Percentiles rank a stretch among this genome's conserved stretches.
These are phyloP conservation scores for Solanum virginianum DNA, from an alignment of 257 asterid species.

Conservation along the genomic window DNA sequence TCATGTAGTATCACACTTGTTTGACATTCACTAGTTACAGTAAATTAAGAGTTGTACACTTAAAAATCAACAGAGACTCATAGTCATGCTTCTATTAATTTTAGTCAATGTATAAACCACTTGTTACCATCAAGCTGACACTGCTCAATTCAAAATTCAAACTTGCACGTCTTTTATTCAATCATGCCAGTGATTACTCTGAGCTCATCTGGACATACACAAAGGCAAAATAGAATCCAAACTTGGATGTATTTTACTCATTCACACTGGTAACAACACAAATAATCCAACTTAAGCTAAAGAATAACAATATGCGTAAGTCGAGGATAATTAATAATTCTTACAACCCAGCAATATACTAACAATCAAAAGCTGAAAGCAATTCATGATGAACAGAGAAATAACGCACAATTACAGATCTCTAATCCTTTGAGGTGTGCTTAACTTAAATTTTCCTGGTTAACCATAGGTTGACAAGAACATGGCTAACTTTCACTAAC, in stretches of 20 bases:
- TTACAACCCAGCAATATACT: not conserved
- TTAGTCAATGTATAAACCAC: not conserved
- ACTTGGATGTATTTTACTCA: not conserved
- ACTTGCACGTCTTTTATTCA: not conserved
- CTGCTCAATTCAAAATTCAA: not conserved
- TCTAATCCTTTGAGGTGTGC: too few relatives aligned
- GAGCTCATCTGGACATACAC: not conserved
- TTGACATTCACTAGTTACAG: not conserved
- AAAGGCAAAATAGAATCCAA: not conserved
- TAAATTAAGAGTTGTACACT: not conserved
- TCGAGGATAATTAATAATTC: not conserved
- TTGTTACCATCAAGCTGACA: not conserved
- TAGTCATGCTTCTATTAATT: not conserved
- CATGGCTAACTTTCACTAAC: too few relatives aligned
- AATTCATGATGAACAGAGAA: not conserved
- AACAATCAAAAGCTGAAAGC: not conserved
- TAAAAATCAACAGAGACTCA: not conserved
- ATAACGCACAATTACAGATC: too few relatives aligned
- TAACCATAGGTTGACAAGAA: too few relatives aligned
- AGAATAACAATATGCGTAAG: not conserved
- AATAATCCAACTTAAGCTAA: not conserved
- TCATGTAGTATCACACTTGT: not conserved
- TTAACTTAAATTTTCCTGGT: too few relatives aligned
- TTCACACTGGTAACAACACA: not conserved
- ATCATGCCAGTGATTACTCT: too few relatives aligned